Base-by-base conservation (phyloP, 805 yeast species). In the Nakazawaea anatomiae region DNA sequence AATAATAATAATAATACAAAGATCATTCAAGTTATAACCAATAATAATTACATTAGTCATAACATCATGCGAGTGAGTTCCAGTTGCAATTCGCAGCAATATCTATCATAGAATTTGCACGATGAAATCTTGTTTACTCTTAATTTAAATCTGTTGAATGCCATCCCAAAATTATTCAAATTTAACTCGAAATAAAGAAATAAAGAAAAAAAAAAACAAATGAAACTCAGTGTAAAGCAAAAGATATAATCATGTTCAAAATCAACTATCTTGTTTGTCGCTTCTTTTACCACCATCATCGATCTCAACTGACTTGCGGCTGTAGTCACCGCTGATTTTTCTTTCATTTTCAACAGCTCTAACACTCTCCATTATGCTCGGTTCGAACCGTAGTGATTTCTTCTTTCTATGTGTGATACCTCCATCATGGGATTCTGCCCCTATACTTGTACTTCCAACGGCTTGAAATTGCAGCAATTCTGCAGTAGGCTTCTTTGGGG, bases 331-430 rank as follows among this genome's bases (percentile, higher is more conserved):
- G 14, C 31, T 34, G 4, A 7, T 32, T 42, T 28, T 36, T 41
- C 39, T 44, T 45, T 39, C 43, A 40, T 32, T 39, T 9, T 40
- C 48, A 31, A 44, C 4, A 12, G 30, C 28, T 34, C 42, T 50
- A 4, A 42, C 49, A 30, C 30, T 42, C 27, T 46, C 49, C 47
- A 39, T 42, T 27, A 50, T 36, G n/a, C 46, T 40, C 12, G 53
- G 41, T 6, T 51, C 53, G 39, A 51, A 51, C 39, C 53, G 35
- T 28, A 51, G 39, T 6, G 50, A 46, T 43, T 51, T 51, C 27
- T 47, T 46, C 44, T 46, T 50, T 29, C 42, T 50, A 10, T 42
- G 42, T 11, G 30, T 12, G n/a, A 12, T 12, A 10, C 40, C 31
- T 5, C 18, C 41, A 6, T n/a, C 42, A 18, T 30, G 8, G 10